phyloP scores from a whole-genome alignment of 177 flowering plant genomes.

The Vitis hybrid region DNA sequence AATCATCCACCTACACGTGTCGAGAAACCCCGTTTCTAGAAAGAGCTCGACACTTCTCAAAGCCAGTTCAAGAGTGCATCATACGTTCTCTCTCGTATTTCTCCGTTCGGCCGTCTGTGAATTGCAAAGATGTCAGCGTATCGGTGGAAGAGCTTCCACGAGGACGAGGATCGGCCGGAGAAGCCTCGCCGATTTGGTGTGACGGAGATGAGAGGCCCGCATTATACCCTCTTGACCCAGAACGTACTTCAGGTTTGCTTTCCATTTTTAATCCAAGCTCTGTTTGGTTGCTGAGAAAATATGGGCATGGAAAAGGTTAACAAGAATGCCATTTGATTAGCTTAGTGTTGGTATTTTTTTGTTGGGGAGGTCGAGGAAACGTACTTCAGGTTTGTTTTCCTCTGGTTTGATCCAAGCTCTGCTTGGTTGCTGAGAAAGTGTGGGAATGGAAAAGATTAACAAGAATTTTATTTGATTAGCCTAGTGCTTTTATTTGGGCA shows the following conservation, averaged over 20 bases:
- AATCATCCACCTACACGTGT: background rate
- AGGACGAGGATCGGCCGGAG: constrained; percentile 84
- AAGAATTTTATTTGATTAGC: too few species aligned
- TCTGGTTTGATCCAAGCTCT: background rate
- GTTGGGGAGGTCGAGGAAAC: too few species aligned
- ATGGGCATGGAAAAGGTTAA: too few species aligned
- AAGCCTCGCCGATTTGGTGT: constrained; percentile 81
- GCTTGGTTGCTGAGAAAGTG: background rate
- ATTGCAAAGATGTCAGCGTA: constrained; percentile 43
- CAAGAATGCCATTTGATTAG: too few species aligned
- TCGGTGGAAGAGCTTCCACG: constrained; percentile 78
- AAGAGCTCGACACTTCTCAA: constrained; percentile 14
- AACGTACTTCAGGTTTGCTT: constrained; percentile 54
- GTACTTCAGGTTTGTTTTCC: background rate
- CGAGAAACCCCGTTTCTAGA: constrained; percentile 12
- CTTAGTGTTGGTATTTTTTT: too few species aligned
- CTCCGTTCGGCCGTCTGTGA: background rate
- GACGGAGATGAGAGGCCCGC: constrained; percentile 78
- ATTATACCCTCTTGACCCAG: constrained; percentile 47
- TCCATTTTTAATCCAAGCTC: background rate
- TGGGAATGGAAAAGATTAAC: too few species aligned
- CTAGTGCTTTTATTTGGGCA: too few species aligned
- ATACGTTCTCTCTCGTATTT: background rate
- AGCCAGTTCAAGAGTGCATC: background rate
- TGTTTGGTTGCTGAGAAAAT: background rate